These are phyloP conservation scores for Kwoniella dejecticola DNA, from an alignment of 768 basidiomycete species.

Conservation along the genomic window DNA sequence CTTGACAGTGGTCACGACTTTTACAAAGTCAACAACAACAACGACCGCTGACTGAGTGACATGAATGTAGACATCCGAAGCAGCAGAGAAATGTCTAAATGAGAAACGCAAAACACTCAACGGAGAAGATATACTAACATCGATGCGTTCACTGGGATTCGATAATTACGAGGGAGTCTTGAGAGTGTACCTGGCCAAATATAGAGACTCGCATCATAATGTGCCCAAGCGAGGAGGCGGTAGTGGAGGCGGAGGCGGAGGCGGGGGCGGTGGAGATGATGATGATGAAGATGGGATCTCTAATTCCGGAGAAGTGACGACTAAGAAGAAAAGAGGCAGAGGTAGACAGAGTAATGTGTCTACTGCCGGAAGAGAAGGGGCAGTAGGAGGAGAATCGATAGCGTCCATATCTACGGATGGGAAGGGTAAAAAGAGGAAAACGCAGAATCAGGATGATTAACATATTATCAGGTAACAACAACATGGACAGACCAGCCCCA, in stretches of 20 bases:
- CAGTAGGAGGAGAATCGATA: not conserved
- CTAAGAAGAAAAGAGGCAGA: conserved; percentile 19
- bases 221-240: conserved; percentile 10
- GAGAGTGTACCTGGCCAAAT: conserved; percentile 87
- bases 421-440: conserved; percentile 25
- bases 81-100: conserved; percentile 87
- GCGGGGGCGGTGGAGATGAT: conserved; percentile 1
- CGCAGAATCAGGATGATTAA: not conserved
- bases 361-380: not conserved
- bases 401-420: not conserved
- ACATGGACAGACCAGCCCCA: not conserved
- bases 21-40: too few relatives aligned
- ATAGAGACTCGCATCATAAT: conserved; percentile 62
- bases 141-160: conserved; percentile 90
- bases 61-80: conserved; percentile 70
- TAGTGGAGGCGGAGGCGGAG: not conserved
- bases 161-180: conserved; percentile 91
- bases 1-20: too few relatives aligned
- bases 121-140: conserved; percentile 93
- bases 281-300: not conserved
- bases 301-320: not conserved
- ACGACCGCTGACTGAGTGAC: not conserved
- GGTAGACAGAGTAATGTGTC: conserved; percentile 2
- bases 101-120: conserved; percentile 98
- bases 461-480: not conserved